A percentile compares a stretch with the other conserved stretches of the same genome.
Evolutionary conservation across 306 rosid species (phyloP).

Genomic region (Lathyrus oleraceus): DNA sequence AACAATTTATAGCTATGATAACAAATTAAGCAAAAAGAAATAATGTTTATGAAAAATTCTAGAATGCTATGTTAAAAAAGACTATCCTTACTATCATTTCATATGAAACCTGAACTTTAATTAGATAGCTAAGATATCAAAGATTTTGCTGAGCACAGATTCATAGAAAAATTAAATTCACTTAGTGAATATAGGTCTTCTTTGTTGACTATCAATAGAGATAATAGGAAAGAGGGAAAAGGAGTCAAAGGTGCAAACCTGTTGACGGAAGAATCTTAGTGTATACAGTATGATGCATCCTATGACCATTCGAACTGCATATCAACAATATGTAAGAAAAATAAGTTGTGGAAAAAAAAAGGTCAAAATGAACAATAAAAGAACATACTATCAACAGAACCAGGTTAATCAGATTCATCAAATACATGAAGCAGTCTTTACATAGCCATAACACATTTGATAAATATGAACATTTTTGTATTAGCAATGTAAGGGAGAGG

Average conservation of each 20-base stretch:
- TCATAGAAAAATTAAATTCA: background rate
- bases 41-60: background rate
- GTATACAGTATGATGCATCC: slow-evolving; percentile 68
- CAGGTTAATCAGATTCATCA: background rate
- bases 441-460: background rate
- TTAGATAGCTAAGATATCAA: background rate
- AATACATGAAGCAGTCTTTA: slow-evolving; percentile 17
- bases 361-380: background rate
- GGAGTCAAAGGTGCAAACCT: slow-evolving; percentile 47
- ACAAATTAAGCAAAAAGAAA: slow-evolving; percentile 19
- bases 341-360: slow-evolving; percentile 12
- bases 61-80: background rate
- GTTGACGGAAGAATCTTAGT: slow-evolving; percentile 68
- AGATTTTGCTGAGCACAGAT: background rate
- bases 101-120: slow-evolving; percentile 11
- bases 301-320: slow-evolving; percentile 75
- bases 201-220: background rate
- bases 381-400: background rate
- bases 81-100: background rate
- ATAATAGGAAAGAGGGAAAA: background rate
- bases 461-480: slow-evolving; percentile 7
- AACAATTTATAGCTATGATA: background rate
- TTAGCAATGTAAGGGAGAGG: background rate
- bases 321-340: slow-evolving; percentile 30
- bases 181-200: background rate